Evolutionary conservation across 75 land plant species (phyloP), one percentile per base, ranked within the genome.

Genomic region (Cryptomeria japonica): DNA sequence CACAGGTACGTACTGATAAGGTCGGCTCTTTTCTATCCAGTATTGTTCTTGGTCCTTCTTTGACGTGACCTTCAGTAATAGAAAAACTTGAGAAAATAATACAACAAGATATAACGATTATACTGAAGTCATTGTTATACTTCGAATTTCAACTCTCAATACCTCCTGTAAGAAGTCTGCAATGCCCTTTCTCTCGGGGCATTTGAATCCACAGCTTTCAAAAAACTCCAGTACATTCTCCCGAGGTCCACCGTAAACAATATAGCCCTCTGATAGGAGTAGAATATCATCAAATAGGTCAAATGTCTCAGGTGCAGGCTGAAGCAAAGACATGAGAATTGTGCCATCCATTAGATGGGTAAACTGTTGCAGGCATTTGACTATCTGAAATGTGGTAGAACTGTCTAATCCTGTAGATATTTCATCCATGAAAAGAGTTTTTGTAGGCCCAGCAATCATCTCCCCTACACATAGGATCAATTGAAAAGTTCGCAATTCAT

Each of bases 271-370:
- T 12, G 97, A 95, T 78, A 96, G 87, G 9, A 96, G 90, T 49
- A 96, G 91, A 34, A 96, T 87, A 61, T 95, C 96, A 91, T 95
- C 96, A 84, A 96, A 96, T 38, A 95, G 96, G 36, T 96, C 94
- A 77, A 94, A 97, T 13, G 99, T 96, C 91, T 98, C 99, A 0
- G 99, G 99, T 19, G 99, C 95, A 12, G 99, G 99, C 86, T 98
- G 99, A 9, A 98, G 91, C 16, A 98, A 94, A 64, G 95, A 94
- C 94, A 96, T 92, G 84, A 96, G 78, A 84, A 96, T 87, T 14
- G 97, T 96, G 55, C 88, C 95, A 83, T 95, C 97, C 39, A 92
- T 93, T 55, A 92, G 86, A 83, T 96, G 97, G n/a, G 91, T 93
- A 44, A 94, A 92, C 87, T 96, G 96, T 77, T 94, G 95, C 75